phyloP scores from a whole-genome alignment of 495 filamentous ascomycete species.

The Tetracladium setigerum region DNA sequence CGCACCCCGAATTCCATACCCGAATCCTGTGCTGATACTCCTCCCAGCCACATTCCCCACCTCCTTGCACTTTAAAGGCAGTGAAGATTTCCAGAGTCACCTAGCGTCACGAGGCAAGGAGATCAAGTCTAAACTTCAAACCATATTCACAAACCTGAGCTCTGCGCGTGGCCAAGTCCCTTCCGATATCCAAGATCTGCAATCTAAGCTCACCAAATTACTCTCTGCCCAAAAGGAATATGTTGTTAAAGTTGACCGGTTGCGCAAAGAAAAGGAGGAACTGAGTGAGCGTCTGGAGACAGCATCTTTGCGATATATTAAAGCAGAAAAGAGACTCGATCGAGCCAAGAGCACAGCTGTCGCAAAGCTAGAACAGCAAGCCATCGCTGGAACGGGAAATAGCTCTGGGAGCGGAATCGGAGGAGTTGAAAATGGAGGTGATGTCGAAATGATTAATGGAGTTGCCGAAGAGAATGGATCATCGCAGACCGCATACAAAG shows the following conservation, averaged over 20 bases:
- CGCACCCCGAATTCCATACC: constrained; percentile 17
- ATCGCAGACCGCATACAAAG: constrained; percentile 51
- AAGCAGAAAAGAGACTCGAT: constrained; percentile 90
- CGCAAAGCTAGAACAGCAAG: constrained; percentile 88
- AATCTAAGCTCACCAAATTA: constrained; percentile 62
- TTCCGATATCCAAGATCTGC: constrained; percentile 62
- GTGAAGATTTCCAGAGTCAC: constrained; percentile 69
- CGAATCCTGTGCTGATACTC: constrained; percentile 23
- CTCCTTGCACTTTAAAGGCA: constrained; percentile 54
- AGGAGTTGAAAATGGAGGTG: constrained; percentile 45
- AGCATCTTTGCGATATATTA: constrained; percentile 84
- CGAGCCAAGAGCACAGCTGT: constrained; percentile 78
- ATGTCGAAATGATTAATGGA: constrained; percentile 48
- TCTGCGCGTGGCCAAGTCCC: constrained; percentile 36
- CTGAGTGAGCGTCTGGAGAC: constrained; percentile 75
- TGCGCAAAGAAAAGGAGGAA: constrained; percentile 72
- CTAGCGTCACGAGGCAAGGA: constrained; percentile 48
- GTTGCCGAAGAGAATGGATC: constrained; percentile 51
- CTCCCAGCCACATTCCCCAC: constrained; percentile 46
- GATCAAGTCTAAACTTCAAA: constrained; percentile 34
- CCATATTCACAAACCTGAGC: constrained; percentile 34
- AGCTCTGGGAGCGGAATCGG: constrained; percentile 45
- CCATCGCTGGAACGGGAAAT: constrained; percentile 51
- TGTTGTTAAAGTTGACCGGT: constrained; percentile 65
- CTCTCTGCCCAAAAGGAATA: constrained; percentile 77